Evolutionary conservation across 176 grass and related monocot species (phyloP).

Genomic region (Hsuehochloa calcarea): DNA sequence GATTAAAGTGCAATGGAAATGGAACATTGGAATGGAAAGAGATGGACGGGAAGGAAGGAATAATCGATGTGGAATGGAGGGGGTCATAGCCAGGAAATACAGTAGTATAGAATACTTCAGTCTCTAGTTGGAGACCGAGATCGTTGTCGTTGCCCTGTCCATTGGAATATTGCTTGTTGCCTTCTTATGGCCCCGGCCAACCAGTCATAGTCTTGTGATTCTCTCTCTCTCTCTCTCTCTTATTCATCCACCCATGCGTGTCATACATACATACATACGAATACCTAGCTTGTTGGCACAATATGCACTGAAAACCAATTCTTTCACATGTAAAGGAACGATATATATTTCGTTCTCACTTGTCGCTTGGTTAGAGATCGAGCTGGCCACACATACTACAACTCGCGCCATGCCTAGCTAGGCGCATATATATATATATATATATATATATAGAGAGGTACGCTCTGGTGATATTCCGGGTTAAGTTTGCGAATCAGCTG

Average conservation of each 20-base stretch:
- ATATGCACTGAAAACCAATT: not conserved
- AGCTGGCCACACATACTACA: too few species aligned
- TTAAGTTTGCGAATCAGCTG: too few species aligned
- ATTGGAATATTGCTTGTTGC: conserved; percentile 4
- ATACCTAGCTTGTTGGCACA: not conserved
- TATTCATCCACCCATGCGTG: not conserved
- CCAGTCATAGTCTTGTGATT: not conserved
- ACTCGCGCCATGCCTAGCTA: too few species aligned
- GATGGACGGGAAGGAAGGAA: conserved; percentile 12
- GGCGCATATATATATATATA: too few species aligned
- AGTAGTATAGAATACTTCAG: not conserved
- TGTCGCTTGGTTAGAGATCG: too few species aligned
- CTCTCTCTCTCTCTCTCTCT: not conserved
- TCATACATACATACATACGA: not conserved
- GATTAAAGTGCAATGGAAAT: not conserved
- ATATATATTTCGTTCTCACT: not conserved
- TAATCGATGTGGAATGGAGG: not conserved
- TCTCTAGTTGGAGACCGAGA: conserved; percentile 28
- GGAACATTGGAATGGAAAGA: conserved; percentile 27
- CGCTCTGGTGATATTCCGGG: too few species aligned
- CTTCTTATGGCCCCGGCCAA: not conserved
- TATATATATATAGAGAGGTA: too few species aligned
- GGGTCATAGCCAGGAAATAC: not conserved
- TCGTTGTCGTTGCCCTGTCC: conserved; percentile 36
- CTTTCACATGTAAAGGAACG: not conserved